A percentile compares a stretch with the other conserved stretches of the same genome.
These are phyloP conservation scores for Paracorniculantispora psalliotae DNA, from an alignment of 2,329 filamentous ascomycete species.

Conservation along the genomic window DNA sequence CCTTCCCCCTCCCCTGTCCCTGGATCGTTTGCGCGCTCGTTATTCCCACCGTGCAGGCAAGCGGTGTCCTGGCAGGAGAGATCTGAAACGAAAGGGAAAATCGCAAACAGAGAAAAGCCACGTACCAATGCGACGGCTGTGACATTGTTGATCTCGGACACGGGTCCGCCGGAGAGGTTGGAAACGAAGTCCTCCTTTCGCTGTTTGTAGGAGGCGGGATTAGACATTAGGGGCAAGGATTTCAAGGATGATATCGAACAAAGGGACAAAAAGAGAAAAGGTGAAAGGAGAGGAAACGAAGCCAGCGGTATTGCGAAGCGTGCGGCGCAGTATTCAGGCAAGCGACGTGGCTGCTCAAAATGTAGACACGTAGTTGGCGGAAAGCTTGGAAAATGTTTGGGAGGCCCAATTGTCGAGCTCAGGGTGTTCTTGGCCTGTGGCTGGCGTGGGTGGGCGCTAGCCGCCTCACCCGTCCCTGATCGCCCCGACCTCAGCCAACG, in stretches of 20 bases:
- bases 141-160: conserved; percentile 82
- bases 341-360: not conserved
- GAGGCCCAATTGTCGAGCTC: not conserved
- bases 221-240: conserved; percentile 27
- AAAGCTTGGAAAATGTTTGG: not conserved
- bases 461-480: not conserved
- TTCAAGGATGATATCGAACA: conserved; percentile 12
- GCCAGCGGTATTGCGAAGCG: not conserved
- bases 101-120: conserved; percentile 7
- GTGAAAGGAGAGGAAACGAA: not conserved
- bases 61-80: not conserved
- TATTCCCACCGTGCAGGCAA: not conserved
- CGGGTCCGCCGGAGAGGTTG: conserved; percentile 75
- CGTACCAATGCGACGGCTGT: conserved; percentile 78
- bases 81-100: not conserved
- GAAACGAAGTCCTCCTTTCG: conserved; percentile 96
- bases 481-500: no score
- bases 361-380: conserved; percentile 1
- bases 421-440: not conserved
- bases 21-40: not conserved
- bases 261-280: conserved; percentile 3
- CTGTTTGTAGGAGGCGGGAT: conserved; percentile 68
- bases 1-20: not conserved
- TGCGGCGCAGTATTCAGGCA: no score
- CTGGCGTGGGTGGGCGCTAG: no score